These are phyloP conservation scores for Sugiyamaella marilandica DNA, from an alignment of 805 yeast species.

Conservation along the genomic window DNA sequence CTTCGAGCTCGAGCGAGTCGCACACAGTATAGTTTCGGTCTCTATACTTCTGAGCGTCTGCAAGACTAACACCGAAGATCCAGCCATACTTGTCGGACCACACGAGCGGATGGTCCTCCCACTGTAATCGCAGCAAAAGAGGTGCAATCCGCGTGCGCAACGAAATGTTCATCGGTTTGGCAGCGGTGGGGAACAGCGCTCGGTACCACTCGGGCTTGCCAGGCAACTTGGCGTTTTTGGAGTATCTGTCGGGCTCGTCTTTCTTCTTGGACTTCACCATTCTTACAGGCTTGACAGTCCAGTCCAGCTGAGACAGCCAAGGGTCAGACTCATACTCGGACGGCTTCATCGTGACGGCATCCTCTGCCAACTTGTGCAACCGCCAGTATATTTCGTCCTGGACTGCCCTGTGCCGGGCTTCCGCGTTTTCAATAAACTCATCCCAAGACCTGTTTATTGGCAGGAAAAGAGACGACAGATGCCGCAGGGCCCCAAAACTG, in stretches of 20 bases:
- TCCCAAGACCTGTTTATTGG: conserved; percentile 79
- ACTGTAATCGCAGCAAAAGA: conserved; percentile 63
- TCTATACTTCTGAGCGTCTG: conserved; percentile 27
- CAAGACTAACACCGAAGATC: conserved; percentile 64
- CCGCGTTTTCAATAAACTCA: conserved; percentile 64
- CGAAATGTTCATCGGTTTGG: conserved; percentile 51
- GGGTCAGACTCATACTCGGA: conserved; percentile 58
- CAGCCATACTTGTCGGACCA: conserved; percentile 84
- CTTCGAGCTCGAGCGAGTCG: conserved; percentile 16
- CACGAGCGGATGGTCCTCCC: conserved; percentile 79
- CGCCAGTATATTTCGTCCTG: conserved; percentile 52
- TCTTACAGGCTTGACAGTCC: conserved; percentile 63
- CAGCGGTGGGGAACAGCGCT: conserved; percentile 41
- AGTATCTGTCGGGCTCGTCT: conserved; percentile 31
- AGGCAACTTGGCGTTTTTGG: conserved; percentile 70
- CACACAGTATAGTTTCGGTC: conserved; percentile 36
- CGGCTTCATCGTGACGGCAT: conserved; percentile 44
- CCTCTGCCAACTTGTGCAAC: conserved; percentile 55
- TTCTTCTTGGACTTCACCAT: conserved; percentile 66
- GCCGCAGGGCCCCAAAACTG: conserved; percentile 79
- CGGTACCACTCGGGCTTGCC: conserved; percentile 96
- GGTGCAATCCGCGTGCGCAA: conserved; percentile 75
- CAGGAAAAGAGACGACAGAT: conserved; percentile 65
- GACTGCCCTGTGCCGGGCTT: conserved; percentile 56
- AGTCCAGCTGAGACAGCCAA: conserved; percentile 86